These are phyloP conservation scores for Lentinula aciculospora DNA, from an alignment of 768 basidiomycete genomes.

Conservation along the genomic window DNA sequence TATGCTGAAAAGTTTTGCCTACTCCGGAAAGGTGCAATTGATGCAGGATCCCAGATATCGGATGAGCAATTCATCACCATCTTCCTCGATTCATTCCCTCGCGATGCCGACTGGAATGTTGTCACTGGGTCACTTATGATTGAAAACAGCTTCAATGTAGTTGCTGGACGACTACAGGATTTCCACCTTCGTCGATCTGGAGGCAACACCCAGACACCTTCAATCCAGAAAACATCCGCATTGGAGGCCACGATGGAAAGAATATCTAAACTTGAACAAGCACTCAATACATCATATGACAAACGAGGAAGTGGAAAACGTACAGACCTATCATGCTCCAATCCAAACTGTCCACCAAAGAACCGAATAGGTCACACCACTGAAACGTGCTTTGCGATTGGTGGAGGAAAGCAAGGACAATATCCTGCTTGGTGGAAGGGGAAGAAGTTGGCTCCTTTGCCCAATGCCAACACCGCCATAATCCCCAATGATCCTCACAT, in stretches of 20 bases:
- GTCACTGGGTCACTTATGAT: not conserved
- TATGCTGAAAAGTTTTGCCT: no score
- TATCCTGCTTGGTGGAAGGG: conserved; percentile 9
- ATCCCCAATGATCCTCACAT: not conserved
- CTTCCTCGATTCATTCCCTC: not conserved
- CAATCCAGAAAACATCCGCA: not conserved
- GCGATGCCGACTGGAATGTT: not conserved
- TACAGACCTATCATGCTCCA: not conserved
- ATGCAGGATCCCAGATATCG: not conserved
- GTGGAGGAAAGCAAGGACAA: conserved; percentile 23
- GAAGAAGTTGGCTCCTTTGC: not conserved
- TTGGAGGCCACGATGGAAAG: not conserved
- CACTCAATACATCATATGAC: not conserved
- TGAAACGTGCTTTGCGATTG: no score
- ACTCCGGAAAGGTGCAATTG: not conserved
- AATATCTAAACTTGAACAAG: not conserved
- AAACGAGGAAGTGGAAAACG: not conserved
- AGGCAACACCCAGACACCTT: not conserved
- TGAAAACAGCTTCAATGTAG: not conserved
- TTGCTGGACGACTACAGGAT: not conserved
- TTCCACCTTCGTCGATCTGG: not conserved
- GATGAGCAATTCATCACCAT: not conserved
- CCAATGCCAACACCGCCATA: not conserved
- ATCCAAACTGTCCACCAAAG: no score
- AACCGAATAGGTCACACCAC: no score